These are phyloP conservation scores for Candida sanyaensis DNA, from an alignment of 1,139 yeast species.

Conservation along the genomic window DNA sequence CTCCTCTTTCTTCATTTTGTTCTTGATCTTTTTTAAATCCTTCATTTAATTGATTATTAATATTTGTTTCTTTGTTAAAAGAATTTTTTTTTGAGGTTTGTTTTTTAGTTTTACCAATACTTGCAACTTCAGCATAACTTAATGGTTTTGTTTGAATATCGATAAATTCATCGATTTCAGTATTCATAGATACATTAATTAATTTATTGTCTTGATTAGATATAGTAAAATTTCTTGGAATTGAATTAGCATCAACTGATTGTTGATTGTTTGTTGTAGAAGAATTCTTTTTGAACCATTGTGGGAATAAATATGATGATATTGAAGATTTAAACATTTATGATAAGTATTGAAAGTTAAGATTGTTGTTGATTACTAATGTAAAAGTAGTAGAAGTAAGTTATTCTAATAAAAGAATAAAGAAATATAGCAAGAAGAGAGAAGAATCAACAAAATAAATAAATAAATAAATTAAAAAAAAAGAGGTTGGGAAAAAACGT, in stretches of 20 bases:
- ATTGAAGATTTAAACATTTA: conserved; percentile 14
- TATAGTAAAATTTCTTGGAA: conserved; percentile 32
- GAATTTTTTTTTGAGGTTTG: conserved; percentile 10
- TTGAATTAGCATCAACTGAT: conserved; percentile 16
- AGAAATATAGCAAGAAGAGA: too few species aligned
- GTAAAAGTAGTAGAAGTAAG: too few species aligned
- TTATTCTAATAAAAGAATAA: too few species aligned
- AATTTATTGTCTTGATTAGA: conserved; percentile 27
- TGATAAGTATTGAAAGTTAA: too few species aligned
- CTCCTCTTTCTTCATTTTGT: not conserved
- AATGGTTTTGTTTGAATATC: conserved; percentile 34
- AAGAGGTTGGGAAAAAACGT: too few species aligned
- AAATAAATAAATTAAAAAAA: too few species aligned
- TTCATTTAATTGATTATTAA: conserved; percentile 11
- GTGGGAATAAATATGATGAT: conserved; percentile 13
- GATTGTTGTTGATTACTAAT: too few species aligned
- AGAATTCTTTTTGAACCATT: conserved; percentile 14
- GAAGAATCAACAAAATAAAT: too few species aligned
- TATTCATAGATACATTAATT: conserved; percentile 38
- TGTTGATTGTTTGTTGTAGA: not conserved
- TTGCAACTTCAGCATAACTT: conserved; percentile 49
- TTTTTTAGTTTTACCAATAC: conserved; percentile 22
- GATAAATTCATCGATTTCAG: conserved; percentile 4
- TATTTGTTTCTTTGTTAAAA: conserved; percentile 3
- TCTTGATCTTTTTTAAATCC: conserved; percentile 1